Evolutionary conservation across 768 basidiomycete genomes (phyloP).

Genomic region (Amanita subjunquillea): DNA sequence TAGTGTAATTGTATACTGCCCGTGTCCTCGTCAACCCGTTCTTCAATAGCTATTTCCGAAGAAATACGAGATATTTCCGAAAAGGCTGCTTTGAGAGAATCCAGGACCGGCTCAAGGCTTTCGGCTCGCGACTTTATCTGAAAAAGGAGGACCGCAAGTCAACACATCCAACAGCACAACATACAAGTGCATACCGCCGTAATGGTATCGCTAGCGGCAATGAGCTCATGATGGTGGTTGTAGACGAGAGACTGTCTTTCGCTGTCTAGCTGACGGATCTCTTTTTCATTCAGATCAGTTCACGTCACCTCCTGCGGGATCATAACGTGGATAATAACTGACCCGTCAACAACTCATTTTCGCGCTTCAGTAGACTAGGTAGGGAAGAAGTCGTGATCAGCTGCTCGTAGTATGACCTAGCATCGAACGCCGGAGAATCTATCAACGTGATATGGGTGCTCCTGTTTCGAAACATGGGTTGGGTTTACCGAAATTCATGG

Average conservation of each 20-base stretch:
- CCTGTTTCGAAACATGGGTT: neutral
- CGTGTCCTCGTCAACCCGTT: too few relatives aligned
- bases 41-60: constrained; percentile 52
- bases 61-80: constrained; percentile 78
- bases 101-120: constrained; percentile 75
- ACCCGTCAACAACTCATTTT: constrained; percentile 64
- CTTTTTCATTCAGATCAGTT: constrained; percentile 23
- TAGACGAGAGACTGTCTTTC: constrained; percentile 89
- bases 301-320: too few relatives aligned
- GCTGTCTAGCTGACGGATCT: constrained; percentile 80
- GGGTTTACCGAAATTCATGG: constrained; percentile 64
- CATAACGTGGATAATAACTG: constrained; percentile 26
- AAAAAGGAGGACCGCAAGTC: neutral
- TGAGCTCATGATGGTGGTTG: constrained; percentile 92
- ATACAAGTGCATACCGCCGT: constrained; percentile 45
- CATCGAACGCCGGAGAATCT: constrained; percentile 81
- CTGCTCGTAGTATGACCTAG: constrained; percentile 78
- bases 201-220: constrained; percentile 89
- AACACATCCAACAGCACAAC: too few relatives aligned
- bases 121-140: constrained; percentile 89
- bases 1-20: neutral
- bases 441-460: neutral
- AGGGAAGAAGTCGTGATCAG: constrained; percentile 75
- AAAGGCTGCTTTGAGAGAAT: constrained; percentile 70
- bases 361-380: constrained; percentile 60